These are phyloP conservation scores for maize (Zea mays) DNA, from an alignment of 176 grass and related monocot genomes.

Conservation along the genomic window DNA sequence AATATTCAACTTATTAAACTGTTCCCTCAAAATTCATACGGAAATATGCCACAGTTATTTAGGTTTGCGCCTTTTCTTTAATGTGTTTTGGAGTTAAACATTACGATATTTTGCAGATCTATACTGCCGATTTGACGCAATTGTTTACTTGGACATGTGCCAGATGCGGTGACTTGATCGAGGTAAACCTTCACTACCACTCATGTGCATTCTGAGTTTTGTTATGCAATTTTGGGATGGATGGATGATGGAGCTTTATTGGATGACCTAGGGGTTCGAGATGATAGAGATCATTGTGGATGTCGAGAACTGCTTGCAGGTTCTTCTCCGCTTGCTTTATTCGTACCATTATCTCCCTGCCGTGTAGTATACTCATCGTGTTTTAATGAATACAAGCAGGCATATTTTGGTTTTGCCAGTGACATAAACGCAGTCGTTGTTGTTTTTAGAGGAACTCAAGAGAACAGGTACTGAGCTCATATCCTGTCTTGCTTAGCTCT, in stretches of 20 bases:
- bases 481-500: constrained; percentile 7
- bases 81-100: background rate
- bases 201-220: constrained; percentile 24
- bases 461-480: constrained; percentile 62
- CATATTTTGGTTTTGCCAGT: constrained; percentile 86
- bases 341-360: background rate
- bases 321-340: constrained; percentile 28
- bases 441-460: constrained; percentile 97
- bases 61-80: background rate
- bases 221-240: background rate
- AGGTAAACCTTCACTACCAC: constrained; percentile 45
- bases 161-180: constrained; percentile 69
- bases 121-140: constrained; percentile 82
- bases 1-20: constrained; percentile 5
- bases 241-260: constrained; percentile 34
- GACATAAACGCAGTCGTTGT: constrained; percentile 73
- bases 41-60: background rate
- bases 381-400: constrained; percentile 47
- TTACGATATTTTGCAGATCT: constrained; percentile 63
- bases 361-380: background rate
- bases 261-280: constrained; percentile 65
- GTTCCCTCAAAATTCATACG: background rate
- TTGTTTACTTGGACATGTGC: constrained; percentile 90
- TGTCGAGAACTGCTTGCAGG: constrained; percentile 86
- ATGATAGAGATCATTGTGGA: constrained; percentile 80